Conservation (phyloP, 495 filamentous ascomycete species). For the Xylaria scruposa region DNA sequence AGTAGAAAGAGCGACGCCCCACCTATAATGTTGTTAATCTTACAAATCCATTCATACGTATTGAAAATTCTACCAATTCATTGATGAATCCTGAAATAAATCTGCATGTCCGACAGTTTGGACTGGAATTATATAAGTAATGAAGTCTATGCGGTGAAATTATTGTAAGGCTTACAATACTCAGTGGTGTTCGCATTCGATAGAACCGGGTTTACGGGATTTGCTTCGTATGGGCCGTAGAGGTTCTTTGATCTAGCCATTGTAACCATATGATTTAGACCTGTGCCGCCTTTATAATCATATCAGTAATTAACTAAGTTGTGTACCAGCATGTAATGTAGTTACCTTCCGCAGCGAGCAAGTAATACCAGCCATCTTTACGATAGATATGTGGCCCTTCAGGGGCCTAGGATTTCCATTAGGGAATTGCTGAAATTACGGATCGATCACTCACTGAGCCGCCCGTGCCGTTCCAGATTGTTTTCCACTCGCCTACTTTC, state of each 20-base stretch:
- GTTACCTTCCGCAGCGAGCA: slow-evolving; percentile 68
- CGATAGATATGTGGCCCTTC: slow-evolving; percentile 72
- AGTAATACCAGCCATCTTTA: slow-evolving; percentile 68
- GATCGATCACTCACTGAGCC: slow-evolving; percentile 35
- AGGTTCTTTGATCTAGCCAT: slow-evolving; percentile 58
- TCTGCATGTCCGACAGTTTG: slow-evolving; percentile 18
- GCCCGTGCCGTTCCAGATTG: slow-evolving; percentile 53
- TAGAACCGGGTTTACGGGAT: slow-evolving; percentile 61
- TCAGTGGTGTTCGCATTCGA: slow-evolving; percentile 58
- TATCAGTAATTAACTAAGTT: background rate
- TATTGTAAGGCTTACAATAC: slow-evolving; percentile 42
- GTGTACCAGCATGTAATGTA: background rate
- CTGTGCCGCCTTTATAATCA: slow-evolving; percentile 55
- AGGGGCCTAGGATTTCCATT: slow-evolving; percentile 46
- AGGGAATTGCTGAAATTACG: background rate
- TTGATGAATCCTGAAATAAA: slow-evolving; percentile 11
- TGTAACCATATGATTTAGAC: slow-evolving; percentile 58
- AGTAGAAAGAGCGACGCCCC: slow-evolving; percentile 53
- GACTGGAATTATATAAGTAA: background rate
- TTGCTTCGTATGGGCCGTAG: slow-evolving; percentile 62
- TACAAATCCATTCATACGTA: background rate
- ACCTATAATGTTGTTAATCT: slow-evolving; percentile 33
- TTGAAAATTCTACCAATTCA: background rate
- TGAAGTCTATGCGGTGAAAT: no score
- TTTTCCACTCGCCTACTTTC: slow-evolving; percentile 44